Evolutionary conservation across 2,329 filamentous ascomycete species (phyloP).

Genomic region (Acrocalymma vagum): DNA sequence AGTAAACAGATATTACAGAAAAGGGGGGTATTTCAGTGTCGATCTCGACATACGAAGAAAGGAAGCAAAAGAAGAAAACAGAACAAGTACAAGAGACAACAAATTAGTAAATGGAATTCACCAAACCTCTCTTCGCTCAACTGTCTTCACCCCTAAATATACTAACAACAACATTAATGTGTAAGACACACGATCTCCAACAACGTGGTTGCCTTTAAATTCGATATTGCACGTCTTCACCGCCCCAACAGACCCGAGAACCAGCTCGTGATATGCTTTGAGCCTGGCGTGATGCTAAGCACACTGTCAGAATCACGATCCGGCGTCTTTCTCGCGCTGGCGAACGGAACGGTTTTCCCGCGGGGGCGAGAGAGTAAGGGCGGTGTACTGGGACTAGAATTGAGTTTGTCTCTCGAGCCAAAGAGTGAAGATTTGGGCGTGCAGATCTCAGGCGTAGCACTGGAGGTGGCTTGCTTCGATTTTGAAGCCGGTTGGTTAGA

Average conservation of each 20-base stretch:
- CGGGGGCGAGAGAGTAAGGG: conserved; percentile 23
- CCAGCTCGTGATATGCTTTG: conserved; percentile 42
- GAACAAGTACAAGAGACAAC: neutral
- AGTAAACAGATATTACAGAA: too few relatives aligned
- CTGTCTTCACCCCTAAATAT: neutral
- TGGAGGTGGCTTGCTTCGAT: conserved; percentile 6
- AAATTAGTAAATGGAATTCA: neutral
- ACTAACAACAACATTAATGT: neutral
- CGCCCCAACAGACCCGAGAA: conserved; percentile 41
- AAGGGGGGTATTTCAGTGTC: too few relatives aligned
- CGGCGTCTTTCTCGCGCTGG: conserved; percentile 6
- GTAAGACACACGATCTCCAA: neutral
- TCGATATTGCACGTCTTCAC: conserved; percentile 8
- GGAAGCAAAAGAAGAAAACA: too few relatives aligned
- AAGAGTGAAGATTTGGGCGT: conserved; percentile 18
- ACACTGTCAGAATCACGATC: conserved; percentile 28
- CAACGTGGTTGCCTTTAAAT: neutral
- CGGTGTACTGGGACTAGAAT: conserved; percentile 19
- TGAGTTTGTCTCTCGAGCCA: conserved; percentile 12
- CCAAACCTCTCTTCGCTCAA: too few relatives aligned
- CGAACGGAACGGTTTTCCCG: conserved; percentile 24
- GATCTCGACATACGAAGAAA: too few relatives aligned
- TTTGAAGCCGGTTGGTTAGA: conserved; percentile 4
- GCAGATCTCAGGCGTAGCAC: conserved; percentile 10
- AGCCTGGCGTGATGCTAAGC: conserved; percentile 32